Evolutionary conservation across 208 protist species (phyloP).

Genomic region (Acanthamoeba lenticulata): DNA sequence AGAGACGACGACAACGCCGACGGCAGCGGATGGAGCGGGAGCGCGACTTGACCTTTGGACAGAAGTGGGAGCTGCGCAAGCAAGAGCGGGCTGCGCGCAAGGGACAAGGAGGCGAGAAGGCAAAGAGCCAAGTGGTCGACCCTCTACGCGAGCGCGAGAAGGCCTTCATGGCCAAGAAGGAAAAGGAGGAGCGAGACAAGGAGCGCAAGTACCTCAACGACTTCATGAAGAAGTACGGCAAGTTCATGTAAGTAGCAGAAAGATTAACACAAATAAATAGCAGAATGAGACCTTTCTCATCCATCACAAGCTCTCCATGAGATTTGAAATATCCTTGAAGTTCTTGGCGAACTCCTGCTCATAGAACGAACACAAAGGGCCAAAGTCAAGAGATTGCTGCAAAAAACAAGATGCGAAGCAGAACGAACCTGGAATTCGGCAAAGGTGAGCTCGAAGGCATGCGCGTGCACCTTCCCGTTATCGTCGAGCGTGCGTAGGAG

Average conservation of each 20-base stretch:
- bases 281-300: no score
- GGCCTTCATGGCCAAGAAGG: slow-evolving; percentile 47
- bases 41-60: slow-evolving; percentile 9
- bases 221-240: not conserved
- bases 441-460: slow-evolving; percentile 65
- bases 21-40: not conserved
- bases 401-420: not conserved
- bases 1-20: not conserved
- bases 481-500: slow-evolving; percentile 13
- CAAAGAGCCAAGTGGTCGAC: not conserved
- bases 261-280: not conserved
- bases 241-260: not conserved
- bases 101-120: not conserved
- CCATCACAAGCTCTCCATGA: slow-evolving; percentile 58
- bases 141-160: slow-evolving; percentile 10
- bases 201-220: not conserved
- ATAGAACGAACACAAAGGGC: not conserved
- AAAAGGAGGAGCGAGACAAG: slow-evolving; percentile 1
- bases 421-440: slow-evolving; percentile 63
- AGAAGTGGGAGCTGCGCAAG: slow-evolving; percentile 46
- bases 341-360: slow-evolving; percentile 58
- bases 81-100: not conserved
- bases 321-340: slow-evolving; percentile 53
- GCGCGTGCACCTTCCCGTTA: slow-evolving; percentile 39
- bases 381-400: not conserved